Base-by-base conservation (phyloP, 1,284 basidiomycete species). In the Omphalotus olearius region DNA sequence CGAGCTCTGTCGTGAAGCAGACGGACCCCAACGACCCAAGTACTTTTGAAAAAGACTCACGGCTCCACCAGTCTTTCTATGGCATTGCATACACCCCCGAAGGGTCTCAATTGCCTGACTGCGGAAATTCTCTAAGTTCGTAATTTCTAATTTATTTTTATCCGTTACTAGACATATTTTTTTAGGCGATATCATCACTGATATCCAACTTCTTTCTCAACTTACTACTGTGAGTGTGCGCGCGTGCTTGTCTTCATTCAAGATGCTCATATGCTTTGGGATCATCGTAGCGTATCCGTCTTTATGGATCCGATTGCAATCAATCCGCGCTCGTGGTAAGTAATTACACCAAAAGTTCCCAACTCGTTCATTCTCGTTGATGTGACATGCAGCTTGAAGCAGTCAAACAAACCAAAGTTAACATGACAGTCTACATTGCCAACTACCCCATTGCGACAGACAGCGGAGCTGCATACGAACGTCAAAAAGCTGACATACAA, bases 381-480 rank as follows among this genome's bases (percentile, higher is more conserved):
- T 13, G 13, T 25, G 10, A 1, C 20, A 20, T 25, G 26, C 43
- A 56, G 55, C 55, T 56, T 42, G 55, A 56, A 41, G 91, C 88
- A 0, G 89, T 93, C 62, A 66, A 83, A 59, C 74, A 79, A 56
- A 90, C 88, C 45, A 85, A 90, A 30, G 49, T 17, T 5, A 75
- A 91, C 68, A 75, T 93, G 78, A 72, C 64, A 1, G 83, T 92
- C 5, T 91, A 73, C 66, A 74, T 89, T 9, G 91, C 80, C 17
- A 85, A 87, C 60, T 92, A 81, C 65, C 72, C 73, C 28, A 52
- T 66, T 6, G 57, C 80, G 38, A 79, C 74, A 43, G 79, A 84
- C 58, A 76, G 79, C 45, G 70, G 56, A 16, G 52, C 17, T 23
- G 58, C 60, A 16, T 62, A 64, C 42, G 49, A 44, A 20, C 50